phyloP scores from a whole-genome alignment of 2,329 filamentous ascomycete species.

The Aspergillus ruber region DNA sequence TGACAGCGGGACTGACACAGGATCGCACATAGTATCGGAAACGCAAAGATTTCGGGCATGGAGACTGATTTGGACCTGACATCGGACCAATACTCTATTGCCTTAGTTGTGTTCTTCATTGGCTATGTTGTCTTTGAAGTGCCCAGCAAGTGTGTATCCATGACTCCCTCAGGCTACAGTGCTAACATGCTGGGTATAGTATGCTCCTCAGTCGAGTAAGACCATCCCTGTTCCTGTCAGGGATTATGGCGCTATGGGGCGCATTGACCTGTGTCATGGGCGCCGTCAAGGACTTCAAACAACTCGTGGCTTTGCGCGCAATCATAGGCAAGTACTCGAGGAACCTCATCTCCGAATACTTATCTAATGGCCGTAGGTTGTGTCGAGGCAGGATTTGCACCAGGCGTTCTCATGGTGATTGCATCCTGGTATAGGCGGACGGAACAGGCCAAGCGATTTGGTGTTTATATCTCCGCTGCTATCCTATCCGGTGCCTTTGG shows the following conservation, averaged over 20 bases:
- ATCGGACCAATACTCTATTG: slow-evolving; percentile 45
- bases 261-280: slow-evolving; percentile 47
- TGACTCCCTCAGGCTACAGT: neutral
- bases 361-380: slow-evolving; percentile 8
- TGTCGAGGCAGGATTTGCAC: slow-evolving; percentile 20
- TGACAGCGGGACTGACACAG: neutral
- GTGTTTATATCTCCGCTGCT: slow-evolving; percentile 53
- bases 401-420: slow-evolving; percentile 32
- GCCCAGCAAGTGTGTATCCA: slow-evolving; percentile 40
- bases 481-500: slow-evolving; percentile 52
- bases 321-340: slow-evolving; percentile 4
- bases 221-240: slow-evolving; percentile 46
- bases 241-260: slow-evolving; percentile 52
- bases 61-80: slow-evolving; percentile 12
- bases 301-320: slow-evolving; percentile 41
- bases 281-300: slow-evolving; percentile 41
- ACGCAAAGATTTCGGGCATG: slow-evolving; percentile 21
- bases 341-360: neutral
- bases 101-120: slow-evolving; percentile 51
- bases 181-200: slow-evolving; percentile 2
- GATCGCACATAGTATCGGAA: slow-evolving; percentile 13
- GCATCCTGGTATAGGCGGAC: slow-evolving; percentile 55
- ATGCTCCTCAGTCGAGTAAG: slow-evolving; percentile 45
- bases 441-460: slow-evolving; percentile 53
- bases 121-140: slow-evolving; percentile 50